These are phyloP conservation scores for Selaginella moellendorffii DNA, from an alignment of 75 land plant genomes.

Conservation along the genomic window DNA sequence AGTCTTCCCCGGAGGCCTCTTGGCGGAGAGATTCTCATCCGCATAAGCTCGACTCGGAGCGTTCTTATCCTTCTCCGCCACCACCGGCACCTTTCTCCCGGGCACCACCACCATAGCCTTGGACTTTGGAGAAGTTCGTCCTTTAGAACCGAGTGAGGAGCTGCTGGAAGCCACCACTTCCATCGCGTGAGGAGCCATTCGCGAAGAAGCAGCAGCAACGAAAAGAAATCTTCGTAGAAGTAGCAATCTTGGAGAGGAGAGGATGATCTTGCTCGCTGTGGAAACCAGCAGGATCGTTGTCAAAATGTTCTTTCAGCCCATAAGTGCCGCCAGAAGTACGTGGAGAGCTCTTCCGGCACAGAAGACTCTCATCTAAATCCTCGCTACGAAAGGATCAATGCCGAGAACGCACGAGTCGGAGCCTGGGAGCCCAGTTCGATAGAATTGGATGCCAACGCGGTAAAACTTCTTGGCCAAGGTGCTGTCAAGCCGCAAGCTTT, in stretches of 20 bases:
- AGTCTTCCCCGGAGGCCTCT: neutral
- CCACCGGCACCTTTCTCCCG: neutral
- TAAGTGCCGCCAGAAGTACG: neutral
- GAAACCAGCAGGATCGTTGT: no score
- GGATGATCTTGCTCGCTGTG: no score
- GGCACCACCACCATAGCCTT: neutral
- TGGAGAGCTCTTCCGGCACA: neutral
- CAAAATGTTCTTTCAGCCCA: neutral
- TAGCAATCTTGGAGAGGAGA: no score
- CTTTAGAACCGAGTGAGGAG: neutral
- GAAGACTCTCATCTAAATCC: conserved; percentile 1
- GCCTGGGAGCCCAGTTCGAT: conserved; percentile 8
- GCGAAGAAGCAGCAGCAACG: no score
- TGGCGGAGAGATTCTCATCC: neutral
- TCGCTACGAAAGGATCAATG: neutral
- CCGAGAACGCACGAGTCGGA: neutral
- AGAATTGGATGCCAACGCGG: neutral
- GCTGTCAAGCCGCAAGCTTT: neutral
- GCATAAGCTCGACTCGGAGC: neutral
- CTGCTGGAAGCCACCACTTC: neutral
- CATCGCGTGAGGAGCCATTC: no score
- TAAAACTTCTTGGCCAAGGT: neutral
- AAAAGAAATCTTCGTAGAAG: no score
- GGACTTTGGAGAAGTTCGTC: neutral
- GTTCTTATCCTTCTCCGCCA: no score